Evolutionary conservation across 495 filamentous ascomycete species (phyloP), one percentile per base, ranked within the genome.

Genomic region (Lentithecium fluviatile): DNA sequence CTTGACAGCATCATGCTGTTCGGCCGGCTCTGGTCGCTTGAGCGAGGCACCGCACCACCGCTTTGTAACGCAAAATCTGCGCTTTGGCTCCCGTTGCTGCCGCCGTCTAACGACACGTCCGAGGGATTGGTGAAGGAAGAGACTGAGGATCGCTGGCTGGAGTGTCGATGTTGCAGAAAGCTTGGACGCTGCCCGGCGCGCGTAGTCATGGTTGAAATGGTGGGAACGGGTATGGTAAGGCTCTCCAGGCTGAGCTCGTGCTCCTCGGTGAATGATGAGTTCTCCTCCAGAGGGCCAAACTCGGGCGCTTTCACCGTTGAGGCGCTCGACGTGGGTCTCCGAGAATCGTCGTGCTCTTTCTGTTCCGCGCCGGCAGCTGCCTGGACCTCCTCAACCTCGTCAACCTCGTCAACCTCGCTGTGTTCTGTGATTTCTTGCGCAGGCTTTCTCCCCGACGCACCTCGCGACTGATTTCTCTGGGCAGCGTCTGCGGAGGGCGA

Each of bases 1-100:
- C 94, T 79, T 19, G 88, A 87, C 47, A 95, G 76, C 1, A 56
- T 60, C 17, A 81, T 73, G 52, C 81, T 80, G 52, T 79, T 82
- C 47, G 29, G 29, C 3, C 71, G 64, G 32, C 34, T 78, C 48
- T 79, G 77, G n/a, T 78, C 83, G 36, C 74, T 73, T 8, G 78
- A 74, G 29, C 47, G 29, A 11, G 91, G 86, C 5, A 79, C 78
- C 12, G 90, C 88, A 11, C 91, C 91, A 32, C 89, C 91, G 3
- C 89, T 87, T 69, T 92, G 90, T 38, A 93, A 80, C 19, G 90
- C 89, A 75, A 86, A 95, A 70, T 96, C 91, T 17, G 85, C 87
- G n/a, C 88, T 88, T 36, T 89, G 61, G 2, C 86, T 89, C 6
- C 80, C 82, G 68, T 91, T 89, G 64, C 86, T 91, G 25, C 82